Base-by-base conservation (phyloP, 371 early-diverging fungal species). In the Mortierella sp. region DNA sequence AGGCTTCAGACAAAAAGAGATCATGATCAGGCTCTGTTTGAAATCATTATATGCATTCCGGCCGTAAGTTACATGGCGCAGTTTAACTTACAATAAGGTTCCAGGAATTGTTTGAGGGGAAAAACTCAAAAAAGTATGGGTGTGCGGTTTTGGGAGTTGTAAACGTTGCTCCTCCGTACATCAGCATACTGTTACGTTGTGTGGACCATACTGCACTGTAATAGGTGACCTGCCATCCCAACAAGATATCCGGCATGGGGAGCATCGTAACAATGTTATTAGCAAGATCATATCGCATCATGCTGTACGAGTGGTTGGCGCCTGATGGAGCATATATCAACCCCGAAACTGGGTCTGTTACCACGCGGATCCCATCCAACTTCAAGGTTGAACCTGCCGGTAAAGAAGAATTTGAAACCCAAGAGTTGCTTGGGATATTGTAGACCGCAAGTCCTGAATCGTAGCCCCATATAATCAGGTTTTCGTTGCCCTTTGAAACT, bases 91-190 rank as follows among this genome's bases (percentile, higher is more conserved):
- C 63, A 24, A 63, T 32, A 22, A 21, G 2, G 24, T 21, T 38
- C 63, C 63, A 63, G 15, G 16, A 22, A 24, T 13, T 11, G 41
- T 28, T 63, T 11, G 24, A 4, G 21, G 63, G 63, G 1, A 9
- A 11, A 33, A 45, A 63, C 22, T 63, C 63, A 10, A 48, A 43
- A 28, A 63, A 47, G 19, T 24, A 47, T 5, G 45, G 45, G 45
- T 45, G 15, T 10, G 15, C 45, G 45, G n/a, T n/a, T 10, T 38
- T 40, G 11, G 3, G 10, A 40, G 21, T 19, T 16, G 7, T 4
- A 40, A 0, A 40, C n/a, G 11, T 60, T 3, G 41, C 28, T 21
- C 63, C 63, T 43, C 63, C 63, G 13, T 62, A 62, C 22, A 62
- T 62, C 47, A 62, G 47, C 28, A 62, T 22, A 28, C 63, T 62